A percentile compares a stretch with the other conserved stretches of the same genome.
phyloP scores from a whole-genome alignment of 345 rosid species.

The Aegle marmelos region DNA sequence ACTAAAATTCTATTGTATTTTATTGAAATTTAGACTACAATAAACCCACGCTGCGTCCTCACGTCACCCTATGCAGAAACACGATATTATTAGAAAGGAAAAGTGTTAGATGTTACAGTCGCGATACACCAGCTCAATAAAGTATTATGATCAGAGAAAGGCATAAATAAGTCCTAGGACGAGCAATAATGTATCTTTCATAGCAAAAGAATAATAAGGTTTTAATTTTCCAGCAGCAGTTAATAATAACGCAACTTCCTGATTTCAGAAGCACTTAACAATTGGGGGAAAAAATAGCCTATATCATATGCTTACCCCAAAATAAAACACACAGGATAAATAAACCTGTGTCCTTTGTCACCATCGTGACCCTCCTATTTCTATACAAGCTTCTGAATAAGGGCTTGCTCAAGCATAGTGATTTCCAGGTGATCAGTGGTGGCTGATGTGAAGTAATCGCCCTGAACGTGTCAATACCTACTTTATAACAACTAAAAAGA shows the following conservation, averaged over 20 bases:
- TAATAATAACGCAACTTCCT: slow-evolving; percentile 1
- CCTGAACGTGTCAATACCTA: slow-evolving; percentile 11
- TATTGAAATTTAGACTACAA: no score
- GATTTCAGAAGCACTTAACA: slow-evolving; percentile 6
- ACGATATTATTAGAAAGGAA: no score
- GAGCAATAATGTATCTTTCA: slow-evolving; percentile 6
- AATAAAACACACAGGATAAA: slow-evolving; percentile 7
- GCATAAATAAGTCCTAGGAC: background rate
- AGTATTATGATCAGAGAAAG: no score
- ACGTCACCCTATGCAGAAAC: no score
- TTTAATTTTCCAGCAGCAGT: slow-evolving; percentile 10
- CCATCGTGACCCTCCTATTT: slow-evolving; percentile 20
- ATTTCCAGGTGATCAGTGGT: background rate
- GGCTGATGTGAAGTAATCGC: background rate
- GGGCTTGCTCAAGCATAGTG: slow-evolving; percentile 12
- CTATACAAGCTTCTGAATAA: slow-evolving; percentile 30
- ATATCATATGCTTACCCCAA: slow-evolving; percentile 20
- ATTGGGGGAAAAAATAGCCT: background rate
- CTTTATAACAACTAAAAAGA: background rate
- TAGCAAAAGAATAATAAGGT: slow-evolving; percentile 18
- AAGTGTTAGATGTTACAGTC: no score
- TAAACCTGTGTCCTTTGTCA: slow-evolving; percentile 10
- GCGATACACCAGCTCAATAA: no score
- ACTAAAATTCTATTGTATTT: no score
- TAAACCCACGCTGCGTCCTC: no score